phyloP scores from a whole-genome alignment of 2,329 filamentous ascomycete species.

The Trichoderma oligosporum region DNA sequence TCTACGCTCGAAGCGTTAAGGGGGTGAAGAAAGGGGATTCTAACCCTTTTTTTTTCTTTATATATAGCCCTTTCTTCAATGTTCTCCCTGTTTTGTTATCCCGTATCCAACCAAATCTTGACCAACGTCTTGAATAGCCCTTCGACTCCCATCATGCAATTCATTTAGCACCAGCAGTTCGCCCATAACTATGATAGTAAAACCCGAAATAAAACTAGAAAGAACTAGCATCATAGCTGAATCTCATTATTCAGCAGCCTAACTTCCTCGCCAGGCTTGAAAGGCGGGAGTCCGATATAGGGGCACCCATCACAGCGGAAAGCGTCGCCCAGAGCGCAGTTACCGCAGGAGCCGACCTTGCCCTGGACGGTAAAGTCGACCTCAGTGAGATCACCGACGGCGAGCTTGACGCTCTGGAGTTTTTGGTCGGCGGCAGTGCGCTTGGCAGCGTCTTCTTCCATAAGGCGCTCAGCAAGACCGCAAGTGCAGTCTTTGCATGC shows the following conservation, averaged over 20 bases:
- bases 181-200: slow-evolving; percentile 2
- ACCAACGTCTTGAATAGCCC: slow-evolving; percentile 1
- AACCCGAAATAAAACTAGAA: background rate
- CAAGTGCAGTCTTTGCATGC: slow-evolving; percentile 99
- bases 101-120: slow-evolving; percentile 16
- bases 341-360: slow-evolving; percentile 91
- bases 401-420: slow-evolving; percentile 68
- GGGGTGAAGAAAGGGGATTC: background rate
- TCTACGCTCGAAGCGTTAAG: slow-evolving; percentile 3
- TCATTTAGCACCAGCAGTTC: background rate
- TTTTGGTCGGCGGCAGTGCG: slow-evolving; percentile 62
- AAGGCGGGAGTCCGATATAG: slow-evolving; percentile 88
- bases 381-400: slow-evolving; percentile 72
- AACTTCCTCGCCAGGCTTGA: slow-evolving; percentile 96
- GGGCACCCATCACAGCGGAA: slow-evolving; percentile 72
- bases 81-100: slow-evolving; percentile 8
- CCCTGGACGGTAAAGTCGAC: slow-evolving; percentile 97
- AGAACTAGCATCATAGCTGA: slow-evolving; percentile 58
- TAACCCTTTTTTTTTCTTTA: background rate
- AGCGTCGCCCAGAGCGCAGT: slow-evolving; percentile 89
- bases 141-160: slow-evolving; percentile 8
- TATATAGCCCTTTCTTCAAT: background rate
- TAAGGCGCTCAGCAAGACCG: slow-evolving; percentile 79
- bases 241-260: slow-evolving; percentile 79
- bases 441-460: slow-evolving; percentile 76